A percentile compares a stretch with the other conserved stretches of the same genome.
These are phyloP conservation scores for Hymenotorrendiella dingleyae DNA, from an alignment of 2,329 filamentous ascomycete genomes.

Conservation along the genomic window DNA sequence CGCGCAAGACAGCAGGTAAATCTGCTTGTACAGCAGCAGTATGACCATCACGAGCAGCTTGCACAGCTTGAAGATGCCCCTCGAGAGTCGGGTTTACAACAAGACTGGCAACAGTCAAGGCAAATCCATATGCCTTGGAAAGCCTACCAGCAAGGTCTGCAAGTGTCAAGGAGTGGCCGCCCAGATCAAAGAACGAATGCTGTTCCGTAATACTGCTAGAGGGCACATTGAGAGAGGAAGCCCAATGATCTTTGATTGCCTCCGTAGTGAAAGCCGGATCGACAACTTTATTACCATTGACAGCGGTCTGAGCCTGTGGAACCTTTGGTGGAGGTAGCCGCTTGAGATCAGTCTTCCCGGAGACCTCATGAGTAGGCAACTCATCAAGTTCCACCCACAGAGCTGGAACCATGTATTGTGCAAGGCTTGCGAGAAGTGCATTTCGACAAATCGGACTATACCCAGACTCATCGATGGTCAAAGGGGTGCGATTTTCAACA, in stretches of 20 bases:
- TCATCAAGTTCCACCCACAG: slow-evolving; percentile 69
- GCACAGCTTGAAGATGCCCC: slow-evolving; percentile 67
- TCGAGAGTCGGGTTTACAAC: slow-evolving; percentile 66
- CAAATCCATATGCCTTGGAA: slow-evolving; percentile 65
- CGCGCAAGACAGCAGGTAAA: slow-evolving; percentile 60
- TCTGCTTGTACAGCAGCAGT: slow-evolving; percentile 71
- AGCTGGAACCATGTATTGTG: slow-evolving; percentile 78
- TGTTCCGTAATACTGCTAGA: slow-evolving; percentile 56
- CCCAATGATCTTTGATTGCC: slow-evolving; percentile 67
- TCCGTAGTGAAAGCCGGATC: slow-evolving; percentile 61
- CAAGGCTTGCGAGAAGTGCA: slow-evolving; percentile 58
- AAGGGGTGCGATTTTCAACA: slow-evolving; percentile 48
- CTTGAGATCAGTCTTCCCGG: slow-evolving; percentile 72
- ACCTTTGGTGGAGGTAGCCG: slow-evolving; percentile 59
- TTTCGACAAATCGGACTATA: slow-evolving; percentile 65
- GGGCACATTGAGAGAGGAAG: slow-evolving; percentile 61
- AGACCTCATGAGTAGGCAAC: slow-evolving; percentile 71
- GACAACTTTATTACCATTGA: slow-evolving; percentile 39
- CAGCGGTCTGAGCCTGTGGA: slow-evolving; percentile 38
- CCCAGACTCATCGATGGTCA: slow-evolving; percentile 64
- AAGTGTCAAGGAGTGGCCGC: slow-evolving; percentile 72
- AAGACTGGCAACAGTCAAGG: slow-evolving; percentile 64
- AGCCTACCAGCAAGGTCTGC: slow-evolving; percentile 69
- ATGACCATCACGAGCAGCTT: slow-evolving; percentile 64
- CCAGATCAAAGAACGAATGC: slow-evolving; percentile 76